phyloP scores from a whole-genome alignment of 352 stramenopile genomes.

The Globisporangium yorkense region DNA sequence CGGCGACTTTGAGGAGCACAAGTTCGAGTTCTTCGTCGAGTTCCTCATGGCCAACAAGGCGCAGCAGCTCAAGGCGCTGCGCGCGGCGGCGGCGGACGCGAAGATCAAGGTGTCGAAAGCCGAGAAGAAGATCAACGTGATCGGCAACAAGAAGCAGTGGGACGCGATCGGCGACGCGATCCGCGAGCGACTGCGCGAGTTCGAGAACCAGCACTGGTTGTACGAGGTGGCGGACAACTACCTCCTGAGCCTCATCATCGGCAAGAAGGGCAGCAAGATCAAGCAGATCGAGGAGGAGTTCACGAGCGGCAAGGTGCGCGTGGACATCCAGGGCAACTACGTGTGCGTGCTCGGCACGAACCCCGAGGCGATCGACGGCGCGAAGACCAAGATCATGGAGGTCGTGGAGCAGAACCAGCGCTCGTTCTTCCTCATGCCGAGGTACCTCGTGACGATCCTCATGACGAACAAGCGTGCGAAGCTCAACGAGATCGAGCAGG shows the following conservation, averaged over 20 bases:
- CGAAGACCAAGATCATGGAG: conserved; percentile 49
- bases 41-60: conserved; percentile 79
- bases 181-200: conserved; percentile 43
- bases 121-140: conserved; percentile 47
- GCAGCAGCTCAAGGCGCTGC: conserved; percentile 55
- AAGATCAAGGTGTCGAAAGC: conserved; percentile 72
- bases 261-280: conserved; percentile 76
- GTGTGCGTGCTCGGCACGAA: conserved; percentile 67
- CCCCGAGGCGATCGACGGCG: conserved; percentile 33
- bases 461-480: conserved; percentile 75
- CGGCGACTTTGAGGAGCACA: conserved; percentile 37
- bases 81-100: conserved; percentile 46
- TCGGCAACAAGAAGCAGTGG: conserved; percentile 67
- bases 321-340: conserved; percentile 61
- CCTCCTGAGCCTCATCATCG: conserved; percentile 72
- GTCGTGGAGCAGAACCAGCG: conserved; percentile 72
- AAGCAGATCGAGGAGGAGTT: conserved; percentile 62
- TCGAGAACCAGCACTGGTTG: conserved; percentile 54
- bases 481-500: conserved; percentile 57
- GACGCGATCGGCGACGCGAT: conserved; percentile 56
- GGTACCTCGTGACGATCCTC: conserved; percentile 53
- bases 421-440: conserved; percentile 56
- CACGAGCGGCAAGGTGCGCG: conserved; percentile 38
- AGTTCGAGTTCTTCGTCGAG: conserved; percentile 75
- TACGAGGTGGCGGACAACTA: conserved; percentile 51